Evolutionary conservation across 1,284 basidiomycete species (phyloP).

Genomic region (Sanguinoderma infundibulare): DNA sequence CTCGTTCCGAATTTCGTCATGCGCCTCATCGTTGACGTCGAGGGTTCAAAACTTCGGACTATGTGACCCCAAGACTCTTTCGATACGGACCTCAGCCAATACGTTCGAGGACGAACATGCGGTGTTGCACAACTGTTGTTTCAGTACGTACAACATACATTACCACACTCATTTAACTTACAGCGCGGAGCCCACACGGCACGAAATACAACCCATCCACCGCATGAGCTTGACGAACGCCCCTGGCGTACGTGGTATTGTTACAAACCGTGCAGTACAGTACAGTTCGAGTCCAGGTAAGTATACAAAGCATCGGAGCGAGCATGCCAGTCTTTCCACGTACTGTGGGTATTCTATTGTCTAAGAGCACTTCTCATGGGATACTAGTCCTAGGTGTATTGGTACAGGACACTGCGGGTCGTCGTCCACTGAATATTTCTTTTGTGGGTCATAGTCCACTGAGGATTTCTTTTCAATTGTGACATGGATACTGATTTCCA

Average conservation of each 20-base stretch:
- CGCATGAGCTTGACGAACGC: background rate
- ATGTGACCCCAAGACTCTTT: background rate
- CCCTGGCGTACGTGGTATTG: too few relatives aligned
- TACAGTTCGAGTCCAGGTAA: background rate
- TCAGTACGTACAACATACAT: slow-evolving; percentile 16
- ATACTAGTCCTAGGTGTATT: background rate
- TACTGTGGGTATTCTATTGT: background rate
- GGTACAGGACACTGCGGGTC: background rate
- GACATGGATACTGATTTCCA: too few relatives aligned
- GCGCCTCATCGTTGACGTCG: background rate
- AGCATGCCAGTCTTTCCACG: background rate
- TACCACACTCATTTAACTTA: slow-evolving; percentile 12
- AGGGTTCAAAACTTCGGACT: background rate
- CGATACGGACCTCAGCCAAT: slow-evolving; percentile 11
- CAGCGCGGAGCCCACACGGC: background rate
- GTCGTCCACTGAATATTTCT: background rate
- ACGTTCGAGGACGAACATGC: slow-evolving; percentile 11
- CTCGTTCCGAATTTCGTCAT: background rate
- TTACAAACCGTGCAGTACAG: background rate
- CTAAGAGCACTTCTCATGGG: background rate
- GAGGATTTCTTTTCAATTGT: too few relatives aligned
- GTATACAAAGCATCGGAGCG: background rate
- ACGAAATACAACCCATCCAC: background rate
- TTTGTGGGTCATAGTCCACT: too few relatives aligned
- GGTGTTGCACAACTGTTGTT: slow-evolving; percentile 15